phyloP scores from a whole-genome alignment of 805 yeast genomes.

The Cyberlindnera mycetangii region DNA sequence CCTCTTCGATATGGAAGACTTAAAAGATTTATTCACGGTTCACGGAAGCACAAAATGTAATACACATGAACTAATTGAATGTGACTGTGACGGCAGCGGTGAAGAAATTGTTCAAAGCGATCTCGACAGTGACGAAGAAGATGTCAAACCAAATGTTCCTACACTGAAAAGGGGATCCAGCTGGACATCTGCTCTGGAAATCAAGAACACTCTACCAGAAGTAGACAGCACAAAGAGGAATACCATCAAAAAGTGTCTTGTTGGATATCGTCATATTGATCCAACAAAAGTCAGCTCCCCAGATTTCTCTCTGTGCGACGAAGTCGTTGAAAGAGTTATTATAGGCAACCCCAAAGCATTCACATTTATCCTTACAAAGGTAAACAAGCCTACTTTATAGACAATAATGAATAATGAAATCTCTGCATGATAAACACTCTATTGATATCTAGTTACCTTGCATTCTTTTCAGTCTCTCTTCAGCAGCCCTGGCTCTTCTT shows the following conservation, averaged over 20 bases:
- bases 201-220: slow-evolving; percentile 10
- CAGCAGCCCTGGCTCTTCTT: slow-evolving; percentile 95
- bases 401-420: not conserved
- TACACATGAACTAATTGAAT: slow-evolving; percentile 75
- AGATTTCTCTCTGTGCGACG: slow-evolving; percentile 30
- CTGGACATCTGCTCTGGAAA: slow-evolving; percentile 25
- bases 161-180: slow-evolving; percentile 9
- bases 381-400: slow-evolving; percentile 28
- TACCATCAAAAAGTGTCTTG: slow-evolving; percentile 55
- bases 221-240: slow-evolving; percentile 30
- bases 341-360: slow-evolving; percentile 28
- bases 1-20: slow-evolving; percentile 64
- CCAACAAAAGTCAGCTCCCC: slow-evolving; percentile 33
- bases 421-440: too few relatives aligned
- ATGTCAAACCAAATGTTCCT: slow-evolving; percentile 14
- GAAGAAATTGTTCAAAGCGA: slow-evolving; percentile 25
- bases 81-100: slow-evolving; percentile 60
- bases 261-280: slow-evolving; percentile 61
- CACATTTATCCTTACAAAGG: slow-evolving; percentile 41
- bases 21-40: slow-evolving; percentile 72
- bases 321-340: slow-evolving; percentile 31
- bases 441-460: slow-evolving; percentile 9
- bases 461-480: slow-evolving; percentile 59
- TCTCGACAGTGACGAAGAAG: slow-evolving; percentile 24
- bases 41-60: slow-evolving; percentile 48